Percentiles rank a stretch among this genome's conserved stretches.
Conservation (phyloP, 2,329 filamentous ascomycete genomes). For the Sphaceloma murrayae region DNA sequence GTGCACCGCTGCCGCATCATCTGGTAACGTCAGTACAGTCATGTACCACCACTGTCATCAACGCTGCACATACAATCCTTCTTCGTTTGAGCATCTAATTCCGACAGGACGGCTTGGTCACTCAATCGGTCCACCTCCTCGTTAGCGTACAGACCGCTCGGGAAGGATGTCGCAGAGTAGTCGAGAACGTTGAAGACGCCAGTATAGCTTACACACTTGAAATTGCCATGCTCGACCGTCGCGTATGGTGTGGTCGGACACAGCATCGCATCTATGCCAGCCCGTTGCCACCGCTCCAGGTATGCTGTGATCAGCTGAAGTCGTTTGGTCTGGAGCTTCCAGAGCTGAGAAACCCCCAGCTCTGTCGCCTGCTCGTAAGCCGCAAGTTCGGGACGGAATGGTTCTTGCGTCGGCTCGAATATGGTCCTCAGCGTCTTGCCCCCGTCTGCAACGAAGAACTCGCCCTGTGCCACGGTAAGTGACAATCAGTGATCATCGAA, state of each 20-base stretch:
- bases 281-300: conserved; percentile 38
- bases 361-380: conserved; percentile 37
- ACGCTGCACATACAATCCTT: conserved; percentile 18
- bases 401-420: conserved; percentile 35
- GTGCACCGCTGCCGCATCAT: conserved; percentile 29
- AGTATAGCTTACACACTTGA: conserved; percentile 39
- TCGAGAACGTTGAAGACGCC: conserved; percentile 41
- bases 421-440: conserved; percentile 38
- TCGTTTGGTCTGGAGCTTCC: conserved; percentile 41
- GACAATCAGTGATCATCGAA: conserved; percentile 16
- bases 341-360: conserved; percentile 36
- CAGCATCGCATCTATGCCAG: conserved; percentile 38
- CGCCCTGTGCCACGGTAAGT: conserved; percentile 21
- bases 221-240: conserved; percentile 34
- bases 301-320: conserved; percentile 34
- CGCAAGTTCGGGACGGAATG: conserved; percentile 42
- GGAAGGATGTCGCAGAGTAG: conserved; percentile 39
- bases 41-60: background rate
- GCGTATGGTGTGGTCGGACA: conserved; percentile 39
- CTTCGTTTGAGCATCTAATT: conserved; percentile 18
- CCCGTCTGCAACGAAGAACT: conserved; percentile 44
- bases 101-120: conserved; percentile 22
- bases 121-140: conserved; percentile 29
- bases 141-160: conserved; percentile 33
- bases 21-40: conserved; percentile 20